Evolutionary conservation across 768 basidiomycete genomes (phyloP), one percentile per base, ranked within the genome.

Genomic region (Omphalotus guepiniiformis): DNA sequence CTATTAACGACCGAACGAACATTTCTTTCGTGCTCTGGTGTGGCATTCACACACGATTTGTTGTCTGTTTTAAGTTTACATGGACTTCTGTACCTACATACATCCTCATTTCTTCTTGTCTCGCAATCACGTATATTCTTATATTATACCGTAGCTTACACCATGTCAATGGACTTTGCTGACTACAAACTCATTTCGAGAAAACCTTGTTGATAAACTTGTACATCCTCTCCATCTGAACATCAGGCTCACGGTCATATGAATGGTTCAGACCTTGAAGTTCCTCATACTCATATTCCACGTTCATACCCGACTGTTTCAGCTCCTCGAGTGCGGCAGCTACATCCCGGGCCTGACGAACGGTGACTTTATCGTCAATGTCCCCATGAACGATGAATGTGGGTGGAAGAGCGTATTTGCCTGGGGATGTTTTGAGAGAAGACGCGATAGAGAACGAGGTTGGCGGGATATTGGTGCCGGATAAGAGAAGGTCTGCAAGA

Each of bases 381-480:
- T 59, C 62, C 2, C 70, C 70, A 9, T 69, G 69, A n/a, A 68
- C 56, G 21, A 68, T 55, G 41, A 67, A 71, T 1, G 58, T 59
- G 8, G 68, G 67, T 3, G 66, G 68, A 1, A 56, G 47, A 6
- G 40, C 36, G 46, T 57, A 61, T 25, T 53, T 55, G 2, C 58
- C 58, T 5, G 59, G 49, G 15, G 39, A 21, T 27, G n/a, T 11
- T 53, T 55, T 61, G 8, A 69, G 39, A 6, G 43, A 50, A 18
- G 56, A 56, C 3, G 65, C 67, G 23, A 70, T 49, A 41, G 60
- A 65, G 39, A 67, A 67, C 7, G 55, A 42, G 3, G 50, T 47
- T 11, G 63, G 58, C 1, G 63, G 53, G 26, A 70, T 62, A n/a
- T 48, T 53, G 4, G 68, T 68, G 2, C 58, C 63, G 5, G 62